A percentile compares a stretch with the other conserved stretches of the same genome.
phyloP scores from a whole-genome alignment of 805 yeast genomes.

The Priceomyces medius region DNA sequence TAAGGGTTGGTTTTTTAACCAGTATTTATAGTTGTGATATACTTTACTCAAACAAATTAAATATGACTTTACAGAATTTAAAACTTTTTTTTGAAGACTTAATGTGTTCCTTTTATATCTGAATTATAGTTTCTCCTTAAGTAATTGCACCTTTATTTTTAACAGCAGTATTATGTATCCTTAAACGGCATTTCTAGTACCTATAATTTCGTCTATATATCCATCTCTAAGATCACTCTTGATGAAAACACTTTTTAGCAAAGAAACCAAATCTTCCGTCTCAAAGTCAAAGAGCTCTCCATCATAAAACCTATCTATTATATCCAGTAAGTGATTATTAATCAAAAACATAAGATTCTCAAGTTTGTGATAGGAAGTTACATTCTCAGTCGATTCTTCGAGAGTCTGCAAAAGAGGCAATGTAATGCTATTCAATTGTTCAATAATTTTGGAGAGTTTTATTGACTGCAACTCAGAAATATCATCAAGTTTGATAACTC shows the following conservation, averaged over 20 bases:
- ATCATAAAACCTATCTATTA: conserved; percentile 49
- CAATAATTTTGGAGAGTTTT: conserved; percentile 28
- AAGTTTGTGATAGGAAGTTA: conserved; percentile 26
- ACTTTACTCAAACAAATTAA: too few species aligned
- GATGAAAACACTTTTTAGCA: conserved; percentile 45
- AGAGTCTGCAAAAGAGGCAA: conserved; percentile 17
- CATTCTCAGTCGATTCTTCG: conserved; percentile 15
- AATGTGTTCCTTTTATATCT: too few species aligned
- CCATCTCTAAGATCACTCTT: conserved; percentile 46
- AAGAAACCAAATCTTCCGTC: conserved; percentile 44
- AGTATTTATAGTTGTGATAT: too few species aligned
- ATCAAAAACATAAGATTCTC: conserved; percentile 32
- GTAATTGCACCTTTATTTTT: too few species aligned
- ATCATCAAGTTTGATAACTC: conserved; percentile 25
- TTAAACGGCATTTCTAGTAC: conserved; percentile 30
- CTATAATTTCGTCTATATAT: conserved; percentile 46
- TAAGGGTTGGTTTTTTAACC: too few species aligned
- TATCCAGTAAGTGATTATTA: conserved; percentile 42
- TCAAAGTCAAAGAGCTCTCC: conserved; percentile 51
- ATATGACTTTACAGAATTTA: too few species aligned
- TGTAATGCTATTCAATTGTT: conserved; percentile 20
- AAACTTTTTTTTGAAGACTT: too few species aligned
- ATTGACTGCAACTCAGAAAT: conserved; percentile 37
- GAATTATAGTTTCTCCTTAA: too few species aligned
- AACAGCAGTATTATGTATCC: too few species aligned